phyloP scores from a whole-genome alignment of 202 grass and related monocot species.

The Brachypodium distachyon region DNA sequence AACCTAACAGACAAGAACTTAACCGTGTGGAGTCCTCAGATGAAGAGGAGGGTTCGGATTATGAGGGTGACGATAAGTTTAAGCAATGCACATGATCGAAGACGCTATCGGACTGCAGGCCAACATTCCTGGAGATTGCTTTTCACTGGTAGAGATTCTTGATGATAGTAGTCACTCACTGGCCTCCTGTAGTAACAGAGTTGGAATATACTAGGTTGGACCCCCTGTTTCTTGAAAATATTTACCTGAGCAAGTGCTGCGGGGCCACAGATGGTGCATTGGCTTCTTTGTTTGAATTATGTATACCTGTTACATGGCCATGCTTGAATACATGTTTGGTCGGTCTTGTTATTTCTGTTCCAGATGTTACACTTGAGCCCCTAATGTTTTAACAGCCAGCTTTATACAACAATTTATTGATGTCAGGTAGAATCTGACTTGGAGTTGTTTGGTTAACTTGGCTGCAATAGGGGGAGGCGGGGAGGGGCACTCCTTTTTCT shows the following conservation, averaged over 20 bases:
- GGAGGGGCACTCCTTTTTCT: no score
- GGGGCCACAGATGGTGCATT: not conserved
- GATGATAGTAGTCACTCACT: not conserved
- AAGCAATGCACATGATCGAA: not conserved
- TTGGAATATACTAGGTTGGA: not conserved
- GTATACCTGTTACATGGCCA: no score
- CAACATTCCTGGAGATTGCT: not conserved
- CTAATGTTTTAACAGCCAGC: no score
- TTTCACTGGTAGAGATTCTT: not conserved
- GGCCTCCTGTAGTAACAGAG: not conserved
- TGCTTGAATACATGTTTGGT: no score
- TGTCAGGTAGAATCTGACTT: no score
- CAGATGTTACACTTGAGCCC: no score
- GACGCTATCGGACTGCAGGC: not conserved
- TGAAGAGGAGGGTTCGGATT: slow-evolving; percentile 29
- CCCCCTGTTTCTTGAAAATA: not conserved
- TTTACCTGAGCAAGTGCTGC: not conserved
- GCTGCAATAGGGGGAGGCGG: no score
- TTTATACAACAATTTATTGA: no score
- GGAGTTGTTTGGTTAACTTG: no score
- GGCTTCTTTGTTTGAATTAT: not conserved
- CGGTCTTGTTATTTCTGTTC: no score
- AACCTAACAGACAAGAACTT: slow-evolving; percentile 4
- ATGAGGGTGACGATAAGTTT: slow-evolving; percentile 3
- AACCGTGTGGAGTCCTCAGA: slow-evolving; percentile 28